phyloP scores from a whole-genome alignment of 2,329 filamentous ascomycete species.

The Alternaria hordeiaustralica region DNA sequence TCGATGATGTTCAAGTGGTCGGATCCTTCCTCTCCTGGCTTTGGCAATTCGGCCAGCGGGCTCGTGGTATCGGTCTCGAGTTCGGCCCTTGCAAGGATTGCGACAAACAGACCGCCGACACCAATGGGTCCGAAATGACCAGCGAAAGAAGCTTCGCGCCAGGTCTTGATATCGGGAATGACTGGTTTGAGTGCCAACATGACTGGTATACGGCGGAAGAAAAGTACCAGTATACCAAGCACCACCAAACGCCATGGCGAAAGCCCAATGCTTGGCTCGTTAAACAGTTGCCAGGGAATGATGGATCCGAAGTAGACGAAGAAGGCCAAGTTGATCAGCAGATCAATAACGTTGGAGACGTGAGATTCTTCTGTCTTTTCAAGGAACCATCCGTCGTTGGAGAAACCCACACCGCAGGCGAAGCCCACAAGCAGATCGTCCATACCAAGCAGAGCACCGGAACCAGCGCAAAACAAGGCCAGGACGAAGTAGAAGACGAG shows the following conservation, averaged over 20 bases:
- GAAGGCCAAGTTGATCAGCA: constrained; percentile 95
- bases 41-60: constrained; percentile 69
- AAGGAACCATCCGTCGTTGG: constrained; percentile 98
- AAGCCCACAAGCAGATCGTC: constrained; percentile 96
- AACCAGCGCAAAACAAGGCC: constrained; percentile 92
- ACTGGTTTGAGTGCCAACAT: constrained; percentile 91
- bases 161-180: constrained; percentile 97
- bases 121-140: constrained; percentile 98
- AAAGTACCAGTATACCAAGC: constrained; percentile 88
- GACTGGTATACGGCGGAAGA: constrained; percentile 94
- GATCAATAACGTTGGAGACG: constrained; percentile 98
- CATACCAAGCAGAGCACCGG: constrained; percentile 86
- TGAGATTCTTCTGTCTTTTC: constrained; percentile 98
- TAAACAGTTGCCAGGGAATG: constrained; percentile 94
- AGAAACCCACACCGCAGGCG: constrained; percentile 95
- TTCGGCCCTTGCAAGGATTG: constrained; percentile 91
- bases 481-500: constrained; percentile 98
- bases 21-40: constrained; percentile 52
- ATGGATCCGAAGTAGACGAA: constrained; percentile 98
- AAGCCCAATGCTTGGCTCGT: constrained; percentile 72
- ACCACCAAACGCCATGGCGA: constrained; percentile 91
- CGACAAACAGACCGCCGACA: constrained; percentile 94
- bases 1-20: constrained; percentile 75
- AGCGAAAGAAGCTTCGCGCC: constrained; percentile 95
- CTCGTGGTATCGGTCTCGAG: constrained; percentile 78